Evolutionary conservation across 441 rosid genomes (phyloP), one percentile per base, ranked within the genome.

Genomic region (Brassica balearica): DNA sequence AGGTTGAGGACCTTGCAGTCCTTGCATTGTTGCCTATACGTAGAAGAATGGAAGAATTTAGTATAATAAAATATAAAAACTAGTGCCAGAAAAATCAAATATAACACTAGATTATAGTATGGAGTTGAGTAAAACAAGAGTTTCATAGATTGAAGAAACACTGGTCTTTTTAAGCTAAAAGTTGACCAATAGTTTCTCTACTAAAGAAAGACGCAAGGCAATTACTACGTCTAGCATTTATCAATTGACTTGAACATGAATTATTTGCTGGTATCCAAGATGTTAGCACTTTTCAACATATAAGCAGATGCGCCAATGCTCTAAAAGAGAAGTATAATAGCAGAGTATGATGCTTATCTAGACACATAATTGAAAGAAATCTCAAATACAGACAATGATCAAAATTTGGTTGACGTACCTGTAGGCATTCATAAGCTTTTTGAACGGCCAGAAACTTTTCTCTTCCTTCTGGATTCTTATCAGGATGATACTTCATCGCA

Each of bases 401-500:
- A 67, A 20, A 10, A 43, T 38, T 63, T 73, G 58, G 55, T 56
- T 20, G 29, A 80, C 77, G 78, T 84, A 96, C 98, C 99, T 97
- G 99, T 70, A 97, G 92, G 74, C 99, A 92, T 80, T 97, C 99
- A 81, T 94, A 97, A 71, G 99, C 99, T 87, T 91, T 97, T 83
- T 97, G 99, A 70, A 97, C 99, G 73, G 99, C 95, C 82, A 95
- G 90, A 83, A 97, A 97, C 82, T 90, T 97, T 78, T 97, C 99
- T 87, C 99, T 91, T 77, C 99, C 99, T 85, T 92, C 96, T 68
- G 99, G 99, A 83, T 97, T 97, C 82, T 97, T 97, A 85, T 97
- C 99, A 78, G 99, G 99, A 87, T 97, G 99, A 79, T 93, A 97
- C 86, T 85, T 95, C 99, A 97, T 97, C 17, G 99, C 99, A 83